These are phyloP conservation scores for Bombardia bombarda DNA, from an alignment of 495 filamentous ascomycete genomes.

Conservation along the genomic window DNA sequence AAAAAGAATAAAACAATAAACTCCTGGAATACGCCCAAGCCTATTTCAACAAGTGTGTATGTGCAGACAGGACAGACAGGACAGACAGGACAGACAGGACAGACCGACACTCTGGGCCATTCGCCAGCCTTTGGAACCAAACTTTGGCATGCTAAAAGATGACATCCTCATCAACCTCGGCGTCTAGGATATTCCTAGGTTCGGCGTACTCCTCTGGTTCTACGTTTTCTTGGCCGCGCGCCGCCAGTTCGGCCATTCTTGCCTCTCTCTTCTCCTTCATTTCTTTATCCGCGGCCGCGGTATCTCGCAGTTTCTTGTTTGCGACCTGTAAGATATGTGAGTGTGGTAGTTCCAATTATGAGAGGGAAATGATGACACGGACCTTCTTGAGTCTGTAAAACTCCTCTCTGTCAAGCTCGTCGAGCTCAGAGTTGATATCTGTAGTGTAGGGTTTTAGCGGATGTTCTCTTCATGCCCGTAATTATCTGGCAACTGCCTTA, in stretches of 20 bases:
- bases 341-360: not conserved
- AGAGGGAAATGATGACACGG: not conserved
- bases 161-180: constrained; percentile 85
- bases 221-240: constrained; percentile 31
- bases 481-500: too few relatives aligned
- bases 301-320: constrained; percentile 87
- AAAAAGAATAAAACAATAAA: constrained; percentile 8
- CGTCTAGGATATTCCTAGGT: constrained; percentile 63
- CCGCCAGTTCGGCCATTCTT: constrained; percentile 11
- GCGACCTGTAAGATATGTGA: constrained; percentile 47
- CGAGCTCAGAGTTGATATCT: constrained; percentile 98
- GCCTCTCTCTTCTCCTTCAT: constrained; percentile 52
- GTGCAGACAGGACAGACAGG: too few relatives aligned
- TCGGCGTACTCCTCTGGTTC: constrained; percentile 39
- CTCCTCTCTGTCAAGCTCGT: constrained; percentile 96
- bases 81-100: too few relatives aligned
- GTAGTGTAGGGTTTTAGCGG: not conserved
- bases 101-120: constrained; percentile 7
- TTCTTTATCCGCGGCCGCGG: constrained; percentile 64
- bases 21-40: constrained; percentile 17
- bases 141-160: constrained; percentile 80
- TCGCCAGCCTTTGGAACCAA: too few relatives aligned
- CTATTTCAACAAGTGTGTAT: constrained; percentile 6
- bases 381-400: constrained; percentile 95
- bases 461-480: too few relatives aligned